A percentile compares a stretch with the other conserved stretches of the same genome.
Evolutionary conservation across 2,329 filamentous ascomycete genomes (phyloP).

Genomic region (Elsinoe fawcettii): DNA sequence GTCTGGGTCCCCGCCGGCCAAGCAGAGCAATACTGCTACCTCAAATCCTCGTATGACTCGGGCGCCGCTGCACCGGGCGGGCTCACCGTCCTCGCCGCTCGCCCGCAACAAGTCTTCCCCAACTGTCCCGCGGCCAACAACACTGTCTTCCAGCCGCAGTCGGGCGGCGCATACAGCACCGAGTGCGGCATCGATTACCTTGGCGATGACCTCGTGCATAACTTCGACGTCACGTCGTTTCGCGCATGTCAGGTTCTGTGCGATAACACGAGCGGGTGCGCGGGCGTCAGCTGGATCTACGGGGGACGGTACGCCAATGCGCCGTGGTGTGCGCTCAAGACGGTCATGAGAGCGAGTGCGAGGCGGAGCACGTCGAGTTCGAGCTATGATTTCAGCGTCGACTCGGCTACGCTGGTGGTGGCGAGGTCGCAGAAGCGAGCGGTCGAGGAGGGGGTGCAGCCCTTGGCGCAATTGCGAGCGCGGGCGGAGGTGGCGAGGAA

Average conservation of each 20-base stretch:
- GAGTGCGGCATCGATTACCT: constrained; percentile 2
- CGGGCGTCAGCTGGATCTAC: neutral
- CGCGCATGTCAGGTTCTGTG: neutral
- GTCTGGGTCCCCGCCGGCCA: neutral
- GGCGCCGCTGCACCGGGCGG: neutral
- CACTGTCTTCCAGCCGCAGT: neutral
- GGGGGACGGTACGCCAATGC: neutral
- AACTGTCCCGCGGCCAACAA: constrained; percentile 6
- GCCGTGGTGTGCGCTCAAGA: neutral
- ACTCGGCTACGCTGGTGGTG: neutral
- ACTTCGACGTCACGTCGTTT: neutral
- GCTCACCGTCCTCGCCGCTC: neutral
- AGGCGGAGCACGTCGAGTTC: neutral
- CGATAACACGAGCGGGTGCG: neutral
- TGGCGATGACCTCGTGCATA: neutral
- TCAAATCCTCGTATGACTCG: neutral
- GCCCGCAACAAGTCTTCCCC: neutral
- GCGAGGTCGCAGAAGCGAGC: neutral
- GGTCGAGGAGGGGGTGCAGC: neutral
- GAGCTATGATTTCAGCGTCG: neutral
- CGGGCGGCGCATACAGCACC: neutral
- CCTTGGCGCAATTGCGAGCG: neutral
- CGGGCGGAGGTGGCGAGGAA: neutral
- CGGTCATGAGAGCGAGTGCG: neutral
- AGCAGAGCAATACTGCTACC: constrained; percentile 4